Conservation (phyloP, 495 filamentous ascomycete genomes). For the Trichocladium antarcticum region DNA sequence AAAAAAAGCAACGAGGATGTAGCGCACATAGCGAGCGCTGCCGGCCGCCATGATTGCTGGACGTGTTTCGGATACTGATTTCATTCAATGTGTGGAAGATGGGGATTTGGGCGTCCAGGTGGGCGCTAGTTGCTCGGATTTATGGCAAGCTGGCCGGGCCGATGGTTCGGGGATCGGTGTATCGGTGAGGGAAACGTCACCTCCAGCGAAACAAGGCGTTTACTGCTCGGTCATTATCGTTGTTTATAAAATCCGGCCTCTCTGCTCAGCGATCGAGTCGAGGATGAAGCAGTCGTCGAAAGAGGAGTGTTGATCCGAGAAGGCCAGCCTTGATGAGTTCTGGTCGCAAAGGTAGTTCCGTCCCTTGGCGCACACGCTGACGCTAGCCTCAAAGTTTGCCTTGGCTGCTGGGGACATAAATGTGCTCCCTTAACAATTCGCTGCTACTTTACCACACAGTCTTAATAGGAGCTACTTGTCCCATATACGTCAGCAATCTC, state of each 20-base stretch:
- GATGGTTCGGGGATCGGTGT: slow-evolving; percentile 4
- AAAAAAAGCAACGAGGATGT: slow-evolving; percentile 76
- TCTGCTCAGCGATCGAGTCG: not conserved
- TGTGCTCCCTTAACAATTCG: too few species aligned
- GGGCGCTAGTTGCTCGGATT: not conserved
- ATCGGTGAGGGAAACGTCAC: slow-evolving; percentile 4
- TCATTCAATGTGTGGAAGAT: slow-evolving; percentile 9
- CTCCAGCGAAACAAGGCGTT: slow-evolving; percentile 2
- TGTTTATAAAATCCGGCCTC: not conserved
- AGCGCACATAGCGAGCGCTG: slow-evolving; percentile 65
- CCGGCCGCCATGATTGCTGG: slow-evolving; percentile 48
- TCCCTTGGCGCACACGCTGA: too few species aligned
- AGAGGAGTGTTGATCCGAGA: not conserved
- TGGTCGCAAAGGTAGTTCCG: too few species aligned
- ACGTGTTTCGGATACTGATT: not conserved
- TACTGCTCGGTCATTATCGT: slow-evolving; percentile 6
- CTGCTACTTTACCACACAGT: too few species aligned
- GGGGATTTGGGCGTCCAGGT: slow-evolving; percentile 10
- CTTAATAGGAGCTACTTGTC: not conserved
- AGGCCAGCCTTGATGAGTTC: too few species aligned
- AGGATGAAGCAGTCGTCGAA: not conserved
- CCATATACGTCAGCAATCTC: not conserved
- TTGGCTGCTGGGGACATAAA: too few species aligned
- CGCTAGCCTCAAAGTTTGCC: not conserved
- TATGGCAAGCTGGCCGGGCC: not conserved